A percentile compares a stretch with the other conserved stretches of the same genome.
Evolutionary conservation across 2,329 filamentous ascomycete species (phyloP).

Genomic region (Fusarium albosuccineum): DNA sequence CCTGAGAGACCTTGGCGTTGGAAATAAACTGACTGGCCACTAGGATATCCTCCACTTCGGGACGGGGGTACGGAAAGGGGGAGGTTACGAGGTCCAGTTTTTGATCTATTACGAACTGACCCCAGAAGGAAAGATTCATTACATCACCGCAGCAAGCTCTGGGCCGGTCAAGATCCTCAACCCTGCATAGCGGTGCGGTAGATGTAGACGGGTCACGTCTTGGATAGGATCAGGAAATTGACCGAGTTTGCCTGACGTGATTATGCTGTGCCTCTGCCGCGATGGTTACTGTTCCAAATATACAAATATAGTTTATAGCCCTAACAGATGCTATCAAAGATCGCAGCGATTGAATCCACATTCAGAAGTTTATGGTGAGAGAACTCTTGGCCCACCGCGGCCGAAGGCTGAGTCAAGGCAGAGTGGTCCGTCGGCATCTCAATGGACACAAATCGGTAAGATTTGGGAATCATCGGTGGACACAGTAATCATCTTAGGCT

Average conservation of each 20-base stretch:
- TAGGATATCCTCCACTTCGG: constrained; percentile 7
- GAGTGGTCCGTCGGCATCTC: too few species aligned
- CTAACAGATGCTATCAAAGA: too few species aligned
- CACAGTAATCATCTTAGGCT: too few species aligned
- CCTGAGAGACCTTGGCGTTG: background rate
- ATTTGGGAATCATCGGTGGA: too few species aligned
- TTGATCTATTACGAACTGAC: constrained; percentile 5
- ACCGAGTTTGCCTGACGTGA: background rate
- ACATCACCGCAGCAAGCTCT: constrained; percentile 3
- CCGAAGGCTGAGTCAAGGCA: too few species aligned
- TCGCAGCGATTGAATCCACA: too few species aligned
- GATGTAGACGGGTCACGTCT: background rate
- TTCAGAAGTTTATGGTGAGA: too few species aligned
- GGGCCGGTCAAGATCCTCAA: constrained; percentile 2
- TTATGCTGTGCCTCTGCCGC: too few species aligned
- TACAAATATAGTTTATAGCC: too few species aligned
- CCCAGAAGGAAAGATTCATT: constrained; percentile 3
- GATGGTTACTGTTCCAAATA: too few species aligned
- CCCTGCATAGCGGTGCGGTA: background rate
- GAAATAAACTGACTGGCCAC: background rate
- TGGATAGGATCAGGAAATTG: background rate
- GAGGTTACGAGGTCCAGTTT: constrained; percentile 2
- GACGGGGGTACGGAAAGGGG: constrained; percentile 1
- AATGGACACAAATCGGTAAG: too few species aligned
- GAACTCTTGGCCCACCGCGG: too few species aligned